phyloP scores from a whole-genome alignment of 208 protist species.

The Trichomonas vaginalis region DNA sequence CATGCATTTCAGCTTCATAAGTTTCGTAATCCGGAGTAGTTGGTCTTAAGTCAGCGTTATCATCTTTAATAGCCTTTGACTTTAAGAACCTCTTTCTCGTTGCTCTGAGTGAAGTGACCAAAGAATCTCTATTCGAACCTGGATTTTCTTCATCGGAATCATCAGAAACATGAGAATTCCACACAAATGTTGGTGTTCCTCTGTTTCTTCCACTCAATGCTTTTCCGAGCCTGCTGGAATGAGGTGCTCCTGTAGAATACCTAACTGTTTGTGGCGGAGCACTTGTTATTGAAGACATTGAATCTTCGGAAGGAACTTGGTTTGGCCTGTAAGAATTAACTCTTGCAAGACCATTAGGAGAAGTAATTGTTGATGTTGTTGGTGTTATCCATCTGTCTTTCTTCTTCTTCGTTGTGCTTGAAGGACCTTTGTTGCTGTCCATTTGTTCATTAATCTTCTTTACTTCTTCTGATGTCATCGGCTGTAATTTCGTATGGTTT shows the following conservation, averaged over 20 bases:
- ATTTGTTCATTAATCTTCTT: background rate
- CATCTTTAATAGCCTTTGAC: background rate
- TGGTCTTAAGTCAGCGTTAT: background rate
- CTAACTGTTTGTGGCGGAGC: background rate
- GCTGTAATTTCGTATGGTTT: background rate
- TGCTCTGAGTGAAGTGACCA: background rate
- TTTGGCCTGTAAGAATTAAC: no score
- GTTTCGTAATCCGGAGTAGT: background rate
- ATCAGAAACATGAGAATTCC: background rate
- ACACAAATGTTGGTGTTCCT: background rate
- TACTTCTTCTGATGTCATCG: background rate
- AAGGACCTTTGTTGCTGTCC: background rate
- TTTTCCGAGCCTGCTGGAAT: background rate
- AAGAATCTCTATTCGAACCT: background rate
- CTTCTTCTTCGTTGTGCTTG: no score
- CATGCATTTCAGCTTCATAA: background rate
- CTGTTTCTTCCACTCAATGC: background rate
- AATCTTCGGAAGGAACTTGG: background rate
- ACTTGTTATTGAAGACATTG: background rate
- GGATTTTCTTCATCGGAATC: background rate
- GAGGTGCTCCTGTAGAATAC: background rate
- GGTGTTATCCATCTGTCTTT: background rate
- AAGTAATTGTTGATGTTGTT: background rate
- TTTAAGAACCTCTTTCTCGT: background rate
- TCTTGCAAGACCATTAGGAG: background rate